Percentiles rank a stretch among this genome's conserved stretches.
These are phyloP conservation scores for Talaromyces sp. DNA, from an alignment of 2,329 filamentous ascomycete species.

Conservation along the genomic window DNA sequence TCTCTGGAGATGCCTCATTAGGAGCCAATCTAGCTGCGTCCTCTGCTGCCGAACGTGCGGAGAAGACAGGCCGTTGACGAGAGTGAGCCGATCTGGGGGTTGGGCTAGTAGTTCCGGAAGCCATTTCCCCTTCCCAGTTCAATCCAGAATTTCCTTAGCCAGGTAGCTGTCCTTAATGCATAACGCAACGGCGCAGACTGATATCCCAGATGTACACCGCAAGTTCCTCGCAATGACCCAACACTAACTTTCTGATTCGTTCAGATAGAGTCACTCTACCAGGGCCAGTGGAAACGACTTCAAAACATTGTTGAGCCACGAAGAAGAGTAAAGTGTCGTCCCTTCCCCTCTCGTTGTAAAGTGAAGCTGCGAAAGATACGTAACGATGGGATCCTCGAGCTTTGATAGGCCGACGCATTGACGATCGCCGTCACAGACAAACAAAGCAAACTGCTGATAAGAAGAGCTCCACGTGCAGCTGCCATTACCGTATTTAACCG, in stretches of 20 bases:
- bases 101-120: conserved; percentile 23
- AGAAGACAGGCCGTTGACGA: conserved; percentile 41
- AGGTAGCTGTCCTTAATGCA: not conserved
- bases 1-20: conserved; percentile 30
- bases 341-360: not conserved
- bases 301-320: not conserved
- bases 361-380: conserved; percentile 1
- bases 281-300: not conserved
- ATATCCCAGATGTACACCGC: not conserved
- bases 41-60: conserved; percentile 39
- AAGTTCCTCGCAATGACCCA: not conserved
- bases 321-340: not conserved
- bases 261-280: not conserved
- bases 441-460: conserved; percentile 15
- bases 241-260: not conserved
- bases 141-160: not conserved
- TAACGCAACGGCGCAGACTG: not conserved
- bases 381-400: not conserved
- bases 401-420: not conserved
- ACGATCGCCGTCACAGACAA: not conserved
- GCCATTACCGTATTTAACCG: not conserved
- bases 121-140: conserved; percentile 24
- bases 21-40: conserved; percentile 39
- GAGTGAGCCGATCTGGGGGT: conserved; percentile 30
- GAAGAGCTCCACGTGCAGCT: not conserved